These are phyloP conservation scores for Coemansia aciculifera DNA, from an alignment of 192 early-diverging fungal species.

Conservation along the genomic window DNA sequence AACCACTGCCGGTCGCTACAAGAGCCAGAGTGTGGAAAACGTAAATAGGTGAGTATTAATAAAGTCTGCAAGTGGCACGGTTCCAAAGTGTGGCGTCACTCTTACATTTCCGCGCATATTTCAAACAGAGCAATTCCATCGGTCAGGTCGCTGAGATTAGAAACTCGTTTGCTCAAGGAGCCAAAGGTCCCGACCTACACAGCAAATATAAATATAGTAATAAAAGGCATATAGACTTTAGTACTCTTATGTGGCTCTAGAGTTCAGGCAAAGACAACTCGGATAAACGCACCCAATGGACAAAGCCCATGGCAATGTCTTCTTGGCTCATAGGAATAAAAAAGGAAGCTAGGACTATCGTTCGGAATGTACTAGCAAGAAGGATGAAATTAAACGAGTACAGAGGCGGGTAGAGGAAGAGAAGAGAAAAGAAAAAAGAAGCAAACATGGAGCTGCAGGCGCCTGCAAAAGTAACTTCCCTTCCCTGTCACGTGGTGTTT, in stretches of 20 bases:
- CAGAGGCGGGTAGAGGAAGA: not conserved
- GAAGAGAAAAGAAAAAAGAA: not conserved
- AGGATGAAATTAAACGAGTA: no score
- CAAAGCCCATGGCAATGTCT: conserved; percentile 51
- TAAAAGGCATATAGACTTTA: not conserved
- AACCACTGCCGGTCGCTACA: conserved; percentile 90
- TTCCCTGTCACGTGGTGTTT: no score
- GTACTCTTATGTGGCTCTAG: not conserved
- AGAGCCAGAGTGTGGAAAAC: not conserved
- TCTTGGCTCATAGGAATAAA: conserved; percentile 39
- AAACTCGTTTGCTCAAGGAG: conserved; percentile 42
- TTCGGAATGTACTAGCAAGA: not conserved
- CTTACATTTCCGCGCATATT: conserved; percentile 82
- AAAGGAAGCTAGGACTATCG: not conserved
- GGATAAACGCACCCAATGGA: conserved; percentile 44
- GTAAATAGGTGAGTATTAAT: no score
- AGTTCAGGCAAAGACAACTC: not conserved
- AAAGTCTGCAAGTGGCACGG: not conserved
- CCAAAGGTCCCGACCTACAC: conserved; percentile 49
- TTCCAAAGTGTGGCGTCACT: conserved; percentile 3
- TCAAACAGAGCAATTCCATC: conserved; percentile 83
- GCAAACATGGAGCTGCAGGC: not conserved
- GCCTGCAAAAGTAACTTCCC: not conserved
- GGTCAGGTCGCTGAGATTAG: conserved; percentile 62
- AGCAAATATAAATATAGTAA: not conserved